Base-by-base conservation (phyloP, 2,329 filamentous ascomycete species). In the Colletotrichum abscissum region DNA sequence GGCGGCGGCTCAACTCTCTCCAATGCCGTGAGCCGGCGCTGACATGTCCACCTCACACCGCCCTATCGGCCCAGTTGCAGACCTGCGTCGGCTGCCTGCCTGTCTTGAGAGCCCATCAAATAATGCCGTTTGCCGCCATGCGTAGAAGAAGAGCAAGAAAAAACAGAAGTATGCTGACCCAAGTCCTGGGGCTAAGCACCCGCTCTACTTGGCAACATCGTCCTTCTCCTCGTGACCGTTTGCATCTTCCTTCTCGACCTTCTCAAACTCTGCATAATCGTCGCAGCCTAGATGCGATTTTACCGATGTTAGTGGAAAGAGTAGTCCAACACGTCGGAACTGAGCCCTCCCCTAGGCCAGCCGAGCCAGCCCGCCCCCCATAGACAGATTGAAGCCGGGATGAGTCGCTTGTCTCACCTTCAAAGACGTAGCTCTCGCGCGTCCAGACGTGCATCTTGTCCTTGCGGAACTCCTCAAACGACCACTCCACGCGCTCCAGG, bases 401-500 rank as follows among this genome's bases (percentile, higher is more conserved):
- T n/a, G 42, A 14, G 42, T 19, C 14, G 28, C 4, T 4, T 6
- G 19, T 77, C 78, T 78, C 65, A 85, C 85, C 83, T 30, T 85
- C 83, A 74, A 87, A 87, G 11, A 81, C 80, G 75, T 86, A 86
- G 63, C 86, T 86, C 35, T 84, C 85, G n/a, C 88, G 81, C 5
- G 88, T 87, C 89, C 89, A 91, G 4, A 79, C 70, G 68, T 80
- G 80, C 84, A 91, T 84, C 85, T 95, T 97, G 74, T 97, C 92
- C 77, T 87, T 86, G 74, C 92, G 90, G 80, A 98, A 98, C 75
- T 93, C 91, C 60, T 92, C 91, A 84, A 95, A 97, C 81, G 97
- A 94, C 96, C 96, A 98, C 81, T 98, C 95, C 26, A 85, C 82
- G 38, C 89, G 86, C 81, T 97, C 94, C 22, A 98, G 83, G 0